A percentile compares a stretch with the other conserved stretches of the same genome.
phyloP scores from a whole-genome alignment of 2,329 filamentous ascomycete species.

The Arthrobotrys sinensis region DNA sequence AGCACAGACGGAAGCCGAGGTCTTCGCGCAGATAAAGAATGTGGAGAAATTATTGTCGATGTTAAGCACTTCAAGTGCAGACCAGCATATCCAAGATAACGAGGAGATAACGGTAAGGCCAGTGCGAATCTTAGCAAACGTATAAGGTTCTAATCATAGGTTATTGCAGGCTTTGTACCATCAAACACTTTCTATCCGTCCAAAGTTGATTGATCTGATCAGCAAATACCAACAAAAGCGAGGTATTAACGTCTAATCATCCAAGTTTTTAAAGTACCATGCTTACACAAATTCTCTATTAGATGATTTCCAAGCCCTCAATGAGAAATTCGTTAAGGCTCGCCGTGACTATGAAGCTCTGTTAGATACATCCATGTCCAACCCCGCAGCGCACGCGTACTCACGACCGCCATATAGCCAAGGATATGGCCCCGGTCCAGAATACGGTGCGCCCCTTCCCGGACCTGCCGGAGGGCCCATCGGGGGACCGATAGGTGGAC shows the following conservation, averaged over 20 bases:
- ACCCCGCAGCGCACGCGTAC: conserved; percentile 85
- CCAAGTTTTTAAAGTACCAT: conserved; percentile 1
- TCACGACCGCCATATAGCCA: conserved; percentile 71
- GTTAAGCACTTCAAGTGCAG: conserved; percentile 86
- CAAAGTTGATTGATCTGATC: conserved; percentile 97
- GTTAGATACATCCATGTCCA: conserved; percentile 96
- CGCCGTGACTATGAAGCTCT: conserved; percentile 95
- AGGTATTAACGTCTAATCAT: conserved; percentile 72
- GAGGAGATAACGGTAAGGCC: conserved; percentile 88
- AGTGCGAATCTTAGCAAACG: conserved; percentile 11
- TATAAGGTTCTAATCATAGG: conserved; percentile 38
- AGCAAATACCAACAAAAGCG: conserved; percentile 99
- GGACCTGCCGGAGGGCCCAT: conserved; percentile 41
- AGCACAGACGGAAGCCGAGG: conserved; percentile 91
- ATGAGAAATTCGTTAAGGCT: conserved; percentile 99
- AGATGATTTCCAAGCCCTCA: conserved; percentile 99
- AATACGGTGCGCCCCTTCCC: conserved; percentile 62
- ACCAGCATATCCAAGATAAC: conserved; percentile 88
- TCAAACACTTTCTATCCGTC: conserved; percentile 91
- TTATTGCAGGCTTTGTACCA: conserved; percentile 82
- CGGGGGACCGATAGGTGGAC: conserved; percentile 24
- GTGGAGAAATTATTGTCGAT: conserved; percentile 88
- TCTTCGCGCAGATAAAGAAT: conserved; percentile 83
- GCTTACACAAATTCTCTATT: conserved; percentile 52
- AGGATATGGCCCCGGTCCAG: conserved; percentile 66